phyloP scores from a whole-genome alignment of 371 early-diverging fungal species.

The Mortierella sp. region DNA sequence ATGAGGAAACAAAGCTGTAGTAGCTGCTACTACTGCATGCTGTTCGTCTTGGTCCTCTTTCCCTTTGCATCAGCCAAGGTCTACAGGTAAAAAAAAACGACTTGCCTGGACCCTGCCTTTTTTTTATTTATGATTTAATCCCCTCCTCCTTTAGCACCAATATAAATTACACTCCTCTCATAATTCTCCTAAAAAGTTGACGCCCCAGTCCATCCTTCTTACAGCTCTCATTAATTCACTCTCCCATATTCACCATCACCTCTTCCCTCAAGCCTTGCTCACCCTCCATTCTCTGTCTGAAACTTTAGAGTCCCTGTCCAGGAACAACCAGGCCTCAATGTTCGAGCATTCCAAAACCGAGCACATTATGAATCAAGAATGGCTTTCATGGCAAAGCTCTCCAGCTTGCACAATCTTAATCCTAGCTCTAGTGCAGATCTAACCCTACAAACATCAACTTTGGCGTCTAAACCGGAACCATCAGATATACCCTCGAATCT shows the following conservation, averaged over 20 bases:
- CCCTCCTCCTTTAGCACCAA: background rate
- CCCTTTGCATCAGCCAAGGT: slow-evolving; percentile 31
- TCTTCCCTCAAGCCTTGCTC: background rate
- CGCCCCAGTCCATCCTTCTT: too few species aligned
- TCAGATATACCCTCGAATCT: background rate
- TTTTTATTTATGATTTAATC: background rate
- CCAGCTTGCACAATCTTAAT: background rate
- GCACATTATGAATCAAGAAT: slow-evolving; percentile 42
- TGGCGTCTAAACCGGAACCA: background rate
- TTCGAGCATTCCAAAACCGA: slow-evolving; percentile 23
- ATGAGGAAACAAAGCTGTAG: slow-evolving; percentile 28
- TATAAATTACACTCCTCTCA: too few species aligned
- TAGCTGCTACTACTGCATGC: slow-evolving; percentile 33
- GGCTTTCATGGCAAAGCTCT: slow-evolving; percentile 43
- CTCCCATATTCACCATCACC: background rate
- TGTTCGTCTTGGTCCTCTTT: slow-evolving; percentile 31
- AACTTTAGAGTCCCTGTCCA: slow-evolving; percentile 41
- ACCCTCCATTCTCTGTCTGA: background rate
- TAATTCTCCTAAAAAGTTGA: too few species aligned
- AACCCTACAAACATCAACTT: background rate
- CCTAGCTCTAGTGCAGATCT: background rate
- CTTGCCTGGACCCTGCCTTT: background rate
- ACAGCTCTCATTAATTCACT: background rate
- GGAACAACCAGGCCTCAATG: slow-evolving; percentile 24
- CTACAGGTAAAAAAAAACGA: slow-evolving; percentile 15